Evolutionary conservation across 75 land plant genomes (phyloP).

Genomic region (Picea sitchensis): DNA sequence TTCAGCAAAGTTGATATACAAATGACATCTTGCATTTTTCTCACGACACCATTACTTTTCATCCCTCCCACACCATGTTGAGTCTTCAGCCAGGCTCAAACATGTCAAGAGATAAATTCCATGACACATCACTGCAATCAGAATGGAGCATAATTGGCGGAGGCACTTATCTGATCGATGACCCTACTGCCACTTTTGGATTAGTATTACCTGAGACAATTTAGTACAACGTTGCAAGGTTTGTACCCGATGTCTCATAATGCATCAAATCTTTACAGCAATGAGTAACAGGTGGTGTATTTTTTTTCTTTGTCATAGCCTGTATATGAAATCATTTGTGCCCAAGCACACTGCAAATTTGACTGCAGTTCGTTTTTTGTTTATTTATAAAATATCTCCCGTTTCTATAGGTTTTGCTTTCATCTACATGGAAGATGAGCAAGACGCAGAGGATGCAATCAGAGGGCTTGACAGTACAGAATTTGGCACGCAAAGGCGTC

Average conservation of each 20-base stretch:
- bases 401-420: neutral
- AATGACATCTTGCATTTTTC: slow-evolving; percentile 13
- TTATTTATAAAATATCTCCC: neutral
- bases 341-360: neutral
- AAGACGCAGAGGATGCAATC: slow-evolving; percentile 93
- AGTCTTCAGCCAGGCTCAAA: slow-evolving; percentile 20
- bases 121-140: slow-evolving; percentile 29
- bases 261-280: neutral
- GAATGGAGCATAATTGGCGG: slow-evolving; percentile 22
- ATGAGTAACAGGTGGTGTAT: slow-evolving; percentile 2
- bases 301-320: neutral
- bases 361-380: neutral
- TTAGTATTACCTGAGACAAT: slow-evolving; percentile 37
- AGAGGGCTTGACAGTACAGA: slow-evolving; percentile 65
- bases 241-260: slow-evolving; percentile 34
- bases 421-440: slow-evolving; percentile 51
- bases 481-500: slow-evolving; percentile 78
- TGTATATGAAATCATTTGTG: neutral
- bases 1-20: slow-evolving; percentile 33
- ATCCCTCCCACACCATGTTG: slow-evolving; percentile 40
- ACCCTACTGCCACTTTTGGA: slow-evolving; percentile 41
- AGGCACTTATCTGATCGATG: slow-evolving; percentile 27
- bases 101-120: slow-evolving; percentile 22
- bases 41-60: slow-evolving; percentile 37
- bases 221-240: slow-evolving; percentile 47